These are phyloP conservation scores for Neurospora sp. DNA, from an alignment of 495 filamentous ascomycete genomes.

Conservation along the genomic window DNA sequence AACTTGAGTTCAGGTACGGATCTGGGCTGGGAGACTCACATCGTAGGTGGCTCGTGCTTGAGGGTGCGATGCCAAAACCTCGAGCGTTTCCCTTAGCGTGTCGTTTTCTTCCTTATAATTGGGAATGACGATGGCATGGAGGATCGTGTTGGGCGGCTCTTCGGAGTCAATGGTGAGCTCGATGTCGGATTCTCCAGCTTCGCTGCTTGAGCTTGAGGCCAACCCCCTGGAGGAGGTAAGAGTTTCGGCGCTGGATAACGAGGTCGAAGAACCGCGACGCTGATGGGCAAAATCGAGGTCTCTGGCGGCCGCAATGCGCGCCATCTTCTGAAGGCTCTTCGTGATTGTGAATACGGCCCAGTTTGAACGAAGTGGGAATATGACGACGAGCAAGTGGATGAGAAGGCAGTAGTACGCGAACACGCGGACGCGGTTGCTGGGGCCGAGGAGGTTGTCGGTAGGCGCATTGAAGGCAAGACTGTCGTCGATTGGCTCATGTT, in stretches of 20 bases:
- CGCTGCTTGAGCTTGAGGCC: slow-evolving; percentile 37
- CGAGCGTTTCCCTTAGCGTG: slow-evolving; percentile 52
- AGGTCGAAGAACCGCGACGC: slow-evolving; percentile 40
- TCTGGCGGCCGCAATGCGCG: slow-evolving; percentile 28
- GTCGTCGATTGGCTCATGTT: slow-evolving; percentile 31
- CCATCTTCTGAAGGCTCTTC: slow-evolving; percentile 25
- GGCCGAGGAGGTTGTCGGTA: slow-evolving; percentile 21
- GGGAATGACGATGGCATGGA: slow-evolving; percentile 57
- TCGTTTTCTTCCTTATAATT: slow-evolving; percentile 62
- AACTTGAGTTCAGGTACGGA: neutral
- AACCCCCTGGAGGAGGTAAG: slow-evolving; percentile 36
- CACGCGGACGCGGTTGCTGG: slow-evolving; percentile 27
- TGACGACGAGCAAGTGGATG: slow-evolving; percentile 42
- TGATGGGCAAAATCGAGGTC: slow-evolving; percentile 34
- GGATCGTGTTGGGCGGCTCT: slow-evolving; percentile 29
- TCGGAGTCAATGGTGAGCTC: slow-evolving; percentile 31
- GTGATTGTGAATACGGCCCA: slow-evolving; percentile 43
- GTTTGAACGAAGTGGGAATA: slow-evolving; percentile 44
- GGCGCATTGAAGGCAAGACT: slow-evolving; percentile 27
- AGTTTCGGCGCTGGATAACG: slow-evolving; percentile 40
- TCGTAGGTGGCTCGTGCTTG: slow-evolving; percentile 54
- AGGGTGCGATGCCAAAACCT: slow-evolving; percentile 54
- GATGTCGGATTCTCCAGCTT: slow-evolving; percentile 33
- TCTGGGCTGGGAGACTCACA: slow-evolving; percentile 33
- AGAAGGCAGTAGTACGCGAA: slow-evolving; percentile 44